phyloP scores from a whole-genome alignment of 768 basidiomycete species.

The Cystofilobasidium macerans region DNA sequence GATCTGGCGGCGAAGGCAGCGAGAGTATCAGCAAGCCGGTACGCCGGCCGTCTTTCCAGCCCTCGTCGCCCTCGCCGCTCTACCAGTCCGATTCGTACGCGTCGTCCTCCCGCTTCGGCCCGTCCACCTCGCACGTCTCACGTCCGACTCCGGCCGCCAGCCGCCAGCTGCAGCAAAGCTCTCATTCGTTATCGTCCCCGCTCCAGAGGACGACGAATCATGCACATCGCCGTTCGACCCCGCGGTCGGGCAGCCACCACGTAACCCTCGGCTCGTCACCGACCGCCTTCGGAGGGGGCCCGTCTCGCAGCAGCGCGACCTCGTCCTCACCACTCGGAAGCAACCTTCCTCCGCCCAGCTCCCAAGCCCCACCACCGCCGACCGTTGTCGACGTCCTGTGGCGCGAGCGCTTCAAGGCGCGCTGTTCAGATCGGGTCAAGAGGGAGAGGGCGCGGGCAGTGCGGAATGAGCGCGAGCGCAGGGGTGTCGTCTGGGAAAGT shows the following conservation, averaged over 20 bases:
- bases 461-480: not conserved
- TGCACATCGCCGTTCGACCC: too few species aligned
- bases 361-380: not conserved
- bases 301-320: too few species aligned
- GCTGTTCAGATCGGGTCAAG: conserved; percentile 2
- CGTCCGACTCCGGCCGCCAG: not conserved
- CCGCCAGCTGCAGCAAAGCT: too few species aligned
- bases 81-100: conserved; percentile 26
- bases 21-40: too few species aligned
- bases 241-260: too few species aligned
- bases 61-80: conserved; percentile 9
- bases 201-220: too few species aligned
- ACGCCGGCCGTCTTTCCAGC: conserved; percentile 23
- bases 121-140: not conserved
- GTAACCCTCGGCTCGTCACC: too few species aligned
- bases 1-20: too few species aligned
- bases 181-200: too few species aligned
- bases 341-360: not conserved
- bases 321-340: not conserved
- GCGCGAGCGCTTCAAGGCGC: conserved; percentile 13
- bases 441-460: not conserved
- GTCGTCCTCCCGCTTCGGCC: conserved; percentile 17
- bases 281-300: too few species aligned
- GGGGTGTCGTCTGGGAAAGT: not conserved
- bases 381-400: conserved; percentile 11